These are phyloP conservation scores for Boeremia exigua DNA, from an alignment of 2,329 filamentous ascomycete genomes.

Conservation along the genomic window DNA sequence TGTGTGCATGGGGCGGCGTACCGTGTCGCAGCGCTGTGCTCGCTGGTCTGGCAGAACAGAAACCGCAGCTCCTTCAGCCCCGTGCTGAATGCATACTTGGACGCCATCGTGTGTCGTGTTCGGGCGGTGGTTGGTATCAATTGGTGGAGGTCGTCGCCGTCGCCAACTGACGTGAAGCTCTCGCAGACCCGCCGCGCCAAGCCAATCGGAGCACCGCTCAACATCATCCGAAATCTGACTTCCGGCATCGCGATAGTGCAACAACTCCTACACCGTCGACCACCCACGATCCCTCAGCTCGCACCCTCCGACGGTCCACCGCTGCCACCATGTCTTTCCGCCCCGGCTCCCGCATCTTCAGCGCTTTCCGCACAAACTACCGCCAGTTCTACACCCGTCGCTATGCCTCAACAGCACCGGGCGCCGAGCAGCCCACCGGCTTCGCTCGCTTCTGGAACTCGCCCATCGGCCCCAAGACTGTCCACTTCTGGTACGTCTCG, in stretches of 20 bases:
- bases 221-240: constrained; percentile 34
- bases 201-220: constrained; percentile 33
- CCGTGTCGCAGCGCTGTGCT: constrained; percentile 89
- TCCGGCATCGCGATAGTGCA: constrained; percentile 12
- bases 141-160: constrained; percentile 20
- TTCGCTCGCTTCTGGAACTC: constrained; percentile 73
- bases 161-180: constrained; percentile 24
- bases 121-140: constrained; percentile 13
- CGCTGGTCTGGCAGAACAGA: constrained; percentile 92
- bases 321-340: constrained; percentile 60
- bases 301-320: constrained; percentile 17
- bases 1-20: constrained; percentile 51
- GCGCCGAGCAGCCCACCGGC: constrained; percentile 50
- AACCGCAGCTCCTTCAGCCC: constrained; percentile 95
- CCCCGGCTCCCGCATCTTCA: constrained; percentile 63
- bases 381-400: constrained; percentile 65
- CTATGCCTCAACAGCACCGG: constrained; percentile 71
- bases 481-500: constrained; percentile 89
- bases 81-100: constrained; percentile 90
- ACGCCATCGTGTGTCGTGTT: constrained; percentile 69
- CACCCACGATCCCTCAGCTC: constrained; percentile 6
- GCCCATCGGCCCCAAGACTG: constrained; percentile 69
- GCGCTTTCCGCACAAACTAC: constrained; percentile 59
- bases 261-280: constrained; percentile 7
- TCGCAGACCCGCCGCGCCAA: constrained; percentile 8